Percentiles rank a stretch among this genome's conserved stretches.
phyloP scores from a whole-genome alignment of 129 eudicot species.

The Flaveria linearis region DNA sequence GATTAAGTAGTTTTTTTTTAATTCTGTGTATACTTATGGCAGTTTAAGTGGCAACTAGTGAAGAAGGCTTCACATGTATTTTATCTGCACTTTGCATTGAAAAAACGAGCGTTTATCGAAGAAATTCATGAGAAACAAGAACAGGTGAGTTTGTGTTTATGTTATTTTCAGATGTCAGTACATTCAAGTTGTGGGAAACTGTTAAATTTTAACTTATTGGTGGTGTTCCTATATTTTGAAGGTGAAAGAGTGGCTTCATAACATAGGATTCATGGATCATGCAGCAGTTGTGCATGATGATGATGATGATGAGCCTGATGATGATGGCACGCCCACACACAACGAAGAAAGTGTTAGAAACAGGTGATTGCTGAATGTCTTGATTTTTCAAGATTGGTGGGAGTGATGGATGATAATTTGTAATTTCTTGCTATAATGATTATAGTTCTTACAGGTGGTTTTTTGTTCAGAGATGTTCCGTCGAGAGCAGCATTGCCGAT shows the following conservation, averaged over 20 bases:
- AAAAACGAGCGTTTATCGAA: constrained; percentile 83
- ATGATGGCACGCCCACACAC: constrained; percentile 57
- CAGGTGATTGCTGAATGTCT: constrained; percentile 59
- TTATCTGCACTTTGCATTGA: constrained; percentile 84
- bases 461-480: constrained; percentile 99
- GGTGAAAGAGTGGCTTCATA: constrained; percentile 99
- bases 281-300: constrained; percentile 76
- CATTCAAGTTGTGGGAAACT: background rate
- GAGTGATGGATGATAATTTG: constrained; percentile 11
- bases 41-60: constrained; percentile 95
- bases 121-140: constrained; percentile 99
- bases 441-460: constrained; percentile 76
- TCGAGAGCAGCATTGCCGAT: constrained; percentile 91
- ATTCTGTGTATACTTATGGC: constrained; percentile 21
- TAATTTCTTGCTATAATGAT: constrained; percentile 52
- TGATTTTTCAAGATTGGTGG: constrained; percentile 30
- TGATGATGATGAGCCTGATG: constrained; percentile 85
- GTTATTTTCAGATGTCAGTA: background rate
- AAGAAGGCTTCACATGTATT: constrained; percentile 97
- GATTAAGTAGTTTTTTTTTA: no score
- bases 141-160: constrained; percentile 53
- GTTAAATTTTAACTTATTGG: background rate
- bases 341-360: constrained; percentile 73
- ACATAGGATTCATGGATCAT: constrained; percentile 84
- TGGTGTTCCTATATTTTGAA: constrained; percentile 34